phyloP scores from a whole-genome alignment of 108 stramenopile species.

The Craspedostauros australis region DNA sequence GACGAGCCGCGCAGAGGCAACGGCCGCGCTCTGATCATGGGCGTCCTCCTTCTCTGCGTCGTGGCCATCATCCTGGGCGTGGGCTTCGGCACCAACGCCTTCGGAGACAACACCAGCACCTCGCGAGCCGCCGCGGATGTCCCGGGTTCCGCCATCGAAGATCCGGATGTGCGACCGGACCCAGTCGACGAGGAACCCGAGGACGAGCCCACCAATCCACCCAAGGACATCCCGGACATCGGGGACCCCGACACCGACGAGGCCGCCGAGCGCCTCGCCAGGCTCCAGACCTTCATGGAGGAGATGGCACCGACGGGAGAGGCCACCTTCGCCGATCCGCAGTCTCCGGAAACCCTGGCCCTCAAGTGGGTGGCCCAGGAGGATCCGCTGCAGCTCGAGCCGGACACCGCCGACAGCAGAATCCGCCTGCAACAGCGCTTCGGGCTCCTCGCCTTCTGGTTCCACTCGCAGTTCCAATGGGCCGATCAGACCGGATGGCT shows the following conservation, averaged over 20 bases:
- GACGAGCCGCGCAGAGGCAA: constrained; percentile 6
- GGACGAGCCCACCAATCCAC: too few species aligned
- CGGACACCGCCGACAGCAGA: constrained; percentile 6
- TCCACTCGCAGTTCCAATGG: constrained; percentile 24
- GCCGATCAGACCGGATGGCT: constrained; percentile 47
- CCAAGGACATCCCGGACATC: too few species aligned
- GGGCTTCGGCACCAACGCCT: constrained; percentile 28
- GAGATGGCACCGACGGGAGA: constrained; percentile 11
- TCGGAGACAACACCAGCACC: constrained; percentile 1
- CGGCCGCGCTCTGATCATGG: not conserved
- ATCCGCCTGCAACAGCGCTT: constrained; percentile 51
- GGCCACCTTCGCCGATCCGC: constrained; percentile 9
- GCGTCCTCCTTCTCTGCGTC: constrained; percentile 4
- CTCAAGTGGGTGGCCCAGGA: constrained; percentile 39
- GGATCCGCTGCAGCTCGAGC: constrained; percentile 22
- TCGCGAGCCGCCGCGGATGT: too few species aligned
- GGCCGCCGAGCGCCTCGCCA: not conserved
- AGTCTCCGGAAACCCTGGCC: constrained; percentile 46
- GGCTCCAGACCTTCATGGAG: constrained; percentile 6
- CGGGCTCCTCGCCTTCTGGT: constrained; percentile 59
- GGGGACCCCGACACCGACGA: too few species aligned
- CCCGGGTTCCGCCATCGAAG: too few species aligned
- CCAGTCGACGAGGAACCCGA: too few species aligned
- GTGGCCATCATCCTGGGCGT: constrained; percentile 18
- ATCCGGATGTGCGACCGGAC: too few species aligned